Evolutionary conservation across 169 alveolate genomes (phyloP).

Genomic region (Eimeria sp.): DNA sequence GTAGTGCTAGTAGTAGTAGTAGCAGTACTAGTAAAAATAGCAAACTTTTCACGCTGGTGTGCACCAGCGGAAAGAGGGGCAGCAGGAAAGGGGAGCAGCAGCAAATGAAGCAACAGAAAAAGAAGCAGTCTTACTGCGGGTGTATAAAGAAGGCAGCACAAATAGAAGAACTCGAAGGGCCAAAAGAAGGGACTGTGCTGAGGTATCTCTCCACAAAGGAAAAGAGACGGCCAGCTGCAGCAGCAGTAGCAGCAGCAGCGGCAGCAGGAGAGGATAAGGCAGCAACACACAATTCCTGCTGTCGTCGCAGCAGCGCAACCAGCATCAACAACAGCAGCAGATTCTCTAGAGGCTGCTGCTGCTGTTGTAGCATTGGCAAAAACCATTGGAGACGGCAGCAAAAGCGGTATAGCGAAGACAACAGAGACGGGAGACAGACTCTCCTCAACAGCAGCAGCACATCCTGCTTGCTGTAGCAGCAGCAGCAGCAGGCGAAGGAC

Average conservation of each 20-base stretch:
- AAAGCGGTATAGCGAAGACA: too few species aligned
- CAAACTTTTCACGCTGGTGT: too few species aligned
- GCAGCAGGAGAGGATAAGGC: neutral
- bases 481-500: neutral
- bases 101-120: neutral
- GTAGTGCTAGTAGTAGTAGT: too few species aligned
- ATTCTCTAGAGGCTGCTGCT: neutral
- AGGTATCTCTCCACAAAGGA: neutral
- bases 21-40: too few species aligned
- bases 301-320: too few species aligned
- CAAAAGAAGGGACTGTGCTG: neutral
- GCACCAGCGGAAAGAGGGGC: too few species aligned
- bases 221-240: slow-evolving; percentile 22
- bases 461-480: neutral
- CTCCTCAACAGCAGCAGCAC: neutral
- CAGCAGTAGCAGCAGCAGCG: slow-evolving; percentile 14
- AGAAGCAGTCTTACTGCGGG: slow-evolving; percentile 13
- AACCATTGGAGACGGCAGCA: neutral
- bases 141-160: neutral
- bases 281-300: neutral
- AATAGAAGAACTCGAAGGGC: neutral
- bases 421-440: neutral
- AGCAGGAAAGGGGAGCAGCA: neutral
- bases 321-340: neutral
- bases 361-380: neutral